Base-by-base conservation (phyloP, 495 filamentous ascomycete species). In the Talaromyces wortmannii region DNA sequence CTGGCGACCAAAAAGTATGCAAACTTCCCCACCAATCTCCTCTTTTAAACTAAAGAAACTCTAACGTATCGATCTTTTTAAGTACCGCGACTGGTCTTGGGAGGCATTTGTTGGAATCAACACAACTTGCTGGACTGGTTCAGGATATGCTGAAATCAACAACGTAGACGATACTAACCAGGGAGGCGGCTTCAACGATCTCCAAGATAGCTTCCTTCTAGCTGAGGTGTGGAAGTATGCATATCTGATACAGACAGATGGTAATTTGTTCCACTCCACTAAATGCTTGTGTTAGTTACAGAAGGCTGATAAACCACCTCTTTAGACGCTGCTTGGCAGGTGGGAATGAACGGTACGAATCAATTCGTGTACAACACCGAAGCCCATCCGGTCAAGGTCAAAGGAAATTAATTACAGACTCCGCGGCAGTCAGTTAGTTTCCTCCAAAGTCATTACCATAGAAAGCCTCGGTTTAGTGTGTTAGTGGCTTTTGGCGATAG, bases 171-270 rank as follows among this genome's bases (percentile, higher is more conserved):
- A 60, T n/a, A 40, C 57, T 0, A 72, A 70, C 8, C 36, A 40
- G 13, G 90, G 90, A 4, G 89, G 88, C 5, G 65, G 67, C 7
- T 81, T 79, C 49, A 64, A 67, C 31, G 83, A 94, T 59, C 83
- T 85, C 63, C 86, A 92, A 76, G 90, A 96, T 72, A 92, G 87
- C 61, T 96, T 95, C 74, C 83, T 89, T 70, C 92, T 94, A 64
- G 91, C 91, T 0, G 91, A 96, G 73, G 87, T 91, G 54, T 57
- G 94, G 61, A 96, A 96, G 74, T 96, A 95, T 69, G 71, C 76
- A 23, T 95, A 88, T 64, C 62, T 95, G 52, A 83, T 88, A 51
- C 80, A 85, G 51, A 72, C 78, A 17, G n/a, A 72, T 69, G 55
- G 71, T 64, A 56, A 60, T 62, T 55, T 15, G 10, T 50, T 23